Base-by-base conservation (phyloP, 495 filamentous ascomycete genomes). In the Articulospora tetracladia region DNA sequence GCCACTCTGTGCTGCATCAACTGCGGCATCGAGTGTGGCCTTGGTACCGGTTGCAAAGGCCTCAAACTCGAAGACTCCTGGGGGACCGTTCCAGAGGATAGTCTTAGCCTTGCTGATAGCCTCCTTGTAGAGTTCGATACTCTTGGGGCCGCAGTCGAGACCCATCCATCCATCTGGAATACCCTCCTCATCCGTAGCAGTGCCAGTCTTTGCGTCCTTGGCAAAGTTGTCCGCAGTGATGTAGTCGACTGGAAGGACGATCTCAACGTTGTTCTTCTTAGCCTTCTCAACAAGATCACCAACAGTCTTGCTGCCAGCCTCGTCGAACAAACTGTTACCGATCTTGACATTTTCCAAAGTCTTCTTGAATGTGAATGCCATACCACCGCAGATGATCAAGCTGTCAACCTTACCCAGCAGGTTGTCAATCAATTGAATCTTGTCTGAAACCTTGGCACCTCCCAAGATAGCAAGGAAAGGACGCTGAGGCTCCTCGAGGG, bases 321-420 rank as follows among this genome's bases (percentile, higher is more conserved):
- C 93, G 72, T 99, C 94, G 73, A 96, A 99, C 57, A 98, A 82
- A 46, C 84, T 89, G 81, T 85, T 91, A 52, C 94, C 94, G 65
- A 99, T 99, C 77, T 86, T 82, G 56, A 98, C 85, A 69, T 81
- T 79, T 76, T 97, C 85, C 39, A 98, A 81, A 39, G 92, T 93
- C 84, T 98, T 98, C 87, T 98, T 98, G 85, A 99, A 98, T 61
- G 94, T 99, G 84, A 97, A 99, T 27, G 94, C 92, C 94, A 99
- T 99, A 64, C 88, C 94, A 64, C 94, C 94, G 70, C 93, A 96
- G 79, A 99, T 90, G 75, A 98, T 88, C 64, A 99, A 84, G 74
- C 86, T 93, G 82, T 99, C 82, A 67, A 99, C 90, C 83, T 99
- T 99, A 72, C 90, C 86, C 50, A 99, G 86, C 52, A 99, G 81